Conservation (phyloP, 208 protist species). For the Leishmania lainsoni region DNA sequence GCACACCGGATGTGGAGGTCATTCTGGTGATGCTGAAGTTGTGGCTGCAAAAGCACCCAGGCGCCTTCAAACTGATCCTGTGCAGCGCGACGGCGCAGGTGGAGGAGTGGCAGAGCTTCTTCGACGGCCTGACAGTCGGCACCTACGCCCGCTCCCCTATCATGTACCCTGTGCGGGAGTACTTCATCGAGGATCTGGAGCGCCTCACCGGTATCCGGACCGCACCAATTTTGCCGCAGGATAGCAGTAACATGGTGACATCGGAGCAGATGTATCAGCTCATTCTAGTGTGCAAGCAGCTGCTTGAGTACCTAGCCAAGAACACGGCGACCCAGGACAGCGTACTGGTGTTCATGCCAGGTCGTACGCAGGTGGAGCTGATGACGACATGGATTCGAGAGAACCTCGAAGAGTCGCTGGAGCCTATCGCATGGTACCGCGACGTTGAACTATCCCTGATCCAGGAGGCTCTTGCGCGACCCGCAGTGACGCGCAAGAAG, state of each 20-base stretch:
- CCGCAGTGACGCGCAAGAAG: conserved; percentile 88
- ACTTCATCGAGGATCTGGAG: conserved; percentile 79
- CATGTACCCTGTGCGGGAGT: conserved; percentile 79
- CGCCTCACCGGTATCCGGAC: conserved; percentile 57
- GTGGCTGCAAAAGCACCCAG: conserved; percentile 56
- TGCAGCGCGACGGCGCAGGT: conserved; percentile 91
- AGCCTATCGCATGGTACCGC: conserved; percentile 86
- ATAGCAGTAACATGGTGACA: conserved; percentile 45
- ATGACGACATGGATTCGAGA: conserved; percentile 56
- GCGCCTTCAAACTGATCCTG: conserved; percentile 82
- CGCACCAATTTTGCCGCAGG: conserved; percentile 23
- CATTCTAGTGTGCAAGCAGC: conserved; percentile 58
- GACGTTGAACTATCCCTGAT: conserved; percentile 84
- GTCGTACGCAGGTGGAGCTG: conserved; percentile 74
- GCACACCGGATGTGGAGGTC: conserved; percentile 94
- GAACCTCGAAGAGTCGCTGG: conserved; percentile 66
- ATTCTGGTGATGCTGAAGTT: conserved; percentile 90
- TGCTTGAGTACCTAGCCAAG: conserved; percentile 64
- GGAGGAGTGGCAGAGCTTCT: conserved; percentile 80
- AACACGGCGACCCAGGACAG: conserved; percentile 62
- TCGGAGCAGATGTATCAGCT: conserved; percentile 69
- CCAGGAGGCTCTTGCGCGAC: conserved; percentile 87
- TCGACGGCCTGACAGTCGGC: conserved; percentile 67
- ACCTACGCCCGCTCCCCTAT: conserved; percentile 60
- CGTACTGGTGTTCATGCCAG: conserved; percentile 95